A percentile compares a stretch with the other conserved stretches of the same genome.
phyloP scores from a whole-genome alignment of 768 basidiomycete genomes.

The Mycena haematopus region DNA sequence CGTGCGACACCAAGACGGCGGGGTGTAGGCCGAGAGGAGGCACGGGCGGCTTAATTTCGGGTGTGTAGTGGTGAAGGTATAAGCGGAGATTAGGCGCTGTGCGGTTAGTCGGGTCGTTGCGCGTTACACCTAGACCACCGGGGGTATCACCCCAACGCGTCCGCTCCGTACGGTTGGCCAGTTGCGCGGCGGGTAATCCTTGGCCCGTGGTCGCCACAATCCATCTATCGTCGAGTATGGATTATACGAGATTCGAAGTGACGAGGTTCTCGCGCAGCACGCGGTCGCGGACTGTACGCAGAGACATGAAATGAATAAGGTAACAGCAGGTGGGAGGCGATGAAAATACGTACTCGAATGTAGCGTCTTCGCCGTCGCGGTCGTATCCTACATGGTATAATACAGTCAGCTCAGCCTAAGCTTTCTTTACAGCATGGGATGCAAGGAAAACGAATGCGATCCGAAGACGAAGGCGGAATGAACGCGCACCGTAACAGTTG shows the following conservation, averaged over 20 bases:
- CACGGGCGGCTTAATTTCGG: too few species aligned
- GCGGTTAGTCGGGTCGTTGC: too few species aligned
- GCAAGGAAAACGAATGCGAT: background rate
- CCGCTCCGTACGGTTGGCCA: too few species aligned
- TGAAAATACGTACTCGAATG: constrained; percentile 51
- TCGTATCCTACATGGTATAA: constrained; percentile 56
- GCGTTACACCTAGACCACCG: too few species aligned
- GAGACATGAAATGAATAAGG: background rate
- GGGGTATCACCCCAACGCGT: too few species aligned
- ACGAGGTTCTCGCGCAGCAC: constrained; percentile 64
- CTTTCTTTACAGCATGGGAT: background rate
- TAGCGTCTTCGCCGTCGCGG: constrained; percentile 64
- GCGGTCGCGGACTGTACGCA: constrained; percentile 60
- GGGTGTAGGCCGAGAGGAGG: too few species aligned
- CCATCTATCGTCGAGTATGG: background rate
- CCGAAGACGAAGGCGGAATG: constrained; percentile 18
- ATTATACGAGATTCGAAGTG: constrained; percentile 56
- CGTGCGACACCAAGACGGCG: too few species aligned
- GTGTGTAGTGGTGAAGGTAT: too few species aligned
- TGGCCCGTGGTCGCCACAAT: too few species aligned
- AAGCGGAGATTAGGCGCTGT: too few species aligned
- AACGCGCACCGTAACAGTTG: constrained; percentile 66
- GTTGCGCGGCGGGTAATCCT: too few species aligned
- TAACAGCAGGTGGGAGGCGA: background rate
- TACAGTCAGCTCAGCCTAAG: background rate